Percentiles rank a stretch among this genome's conserved stretches.
Evolutionary conservation across 257 asterid genomes (phyloP).

Genomic region (Forsythia viridissima): DNA sequence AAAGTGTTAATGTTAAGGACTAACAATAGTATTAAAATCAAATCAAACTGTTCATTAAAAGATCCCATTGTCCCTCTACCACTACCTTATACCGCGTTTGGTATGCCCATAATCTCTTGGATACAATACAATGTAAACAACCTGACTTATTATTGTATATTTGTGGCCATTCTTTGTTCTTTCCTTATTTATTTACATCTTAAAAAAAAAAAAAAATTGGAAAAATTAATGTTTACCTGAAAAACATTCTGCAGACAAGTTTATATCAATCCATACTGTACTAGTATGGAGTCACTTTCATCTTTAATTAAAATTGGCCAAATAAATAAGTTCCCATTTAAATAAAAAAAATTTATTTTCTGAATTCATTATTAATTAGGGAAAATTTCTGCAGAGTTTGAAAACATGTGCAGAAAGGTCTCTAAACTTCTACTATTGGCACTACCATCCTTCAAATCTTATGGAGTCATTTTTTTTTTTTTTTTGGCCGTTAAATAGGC

Average conservation of each 20-base stretch:
- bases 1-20: background rate
- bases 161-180: background rate
- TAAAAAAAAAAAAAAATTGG: background rate
- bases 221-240: background rate
- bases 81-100: background rate
- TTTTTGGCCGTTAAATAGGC: no score
- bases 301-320: slow-evolving; percentile 14
- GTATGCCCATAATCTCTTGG: background rate
- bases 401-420: background rate
- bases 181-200: background rate
- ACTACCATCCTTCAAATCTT: no score
- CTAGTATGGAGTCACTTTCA: slow-evolving; percentile 24
- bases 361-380: background rate
- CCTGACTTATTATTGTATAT: background rate
- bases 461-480: no score
- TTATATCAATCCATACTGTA: slow-evolving; percentile 9
- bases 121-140: background rate
- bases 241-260: background rate
- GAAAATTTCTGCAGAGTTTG: background rate
- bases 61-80: background rate
- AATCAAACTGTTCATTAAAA: background rate
- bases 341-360: background rate
- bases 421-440: background rate
- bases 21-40: background rate
- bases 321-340: background rate